A percentile compares a stretch with the other conserved stretches of the same genome.
These are phyloP conservation scores for Tetracladium setigerum DNA, from an alignment of 495 filamentous ascomycete genomes.

Conservation along the genomic window DNA sequence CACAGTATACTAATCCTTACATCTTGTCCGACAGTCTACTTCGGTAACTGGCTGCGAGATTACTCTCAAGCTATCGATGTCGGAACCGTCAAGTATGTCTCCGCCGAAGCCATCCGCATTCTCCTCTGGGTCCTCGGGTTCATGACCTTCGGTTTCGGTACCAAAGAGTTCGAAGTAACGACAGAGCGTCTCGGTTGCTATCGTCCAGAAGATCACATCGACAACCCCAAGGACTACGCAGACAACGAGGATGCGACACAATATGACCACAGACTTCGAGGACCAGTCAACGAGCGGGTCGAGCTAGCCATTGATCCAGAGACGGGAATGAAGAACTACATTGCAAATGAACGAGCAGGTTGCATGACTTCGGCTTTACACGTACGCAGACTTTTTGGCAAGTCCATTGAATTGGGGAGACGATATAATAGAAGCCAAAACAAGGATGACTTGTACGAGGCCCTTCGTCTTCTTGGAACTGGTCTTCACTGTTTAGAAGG, in stretches of 20 bases:
- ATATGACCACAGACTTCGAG: constrained; percentile 72
- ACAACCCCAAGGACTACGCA: constrained; percentile 71
- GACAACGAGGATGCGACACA: constrained; percentile 76
- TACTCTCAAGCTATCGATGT: constrained; percentile 80
- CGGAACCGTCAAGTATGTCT: constrained; percentile 81
- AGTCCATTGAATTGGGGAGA: constrained; percentile 66
- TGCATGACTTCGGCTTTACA: constrained; percentile 72
- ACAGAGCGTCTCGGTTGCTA: constrained; percentile 86
- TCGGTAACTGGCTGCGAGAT: constrained; percentile 89
- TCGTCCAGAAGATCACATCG: constrained; percentile 91
- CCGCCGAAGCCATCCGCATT: constrained; percentile 81
- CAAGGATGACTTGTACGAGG: constrained; percentile 74
- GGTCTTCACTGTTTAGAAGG: constrained; percentile 78
- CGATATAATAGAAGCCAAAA: constrained; percentile 52
- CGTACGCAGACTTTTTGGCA: constrained; percentile 60
- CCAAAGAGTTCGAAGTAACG: constrained; percentile 95
- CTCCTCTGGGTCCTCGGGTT: constrained; percentile 87
- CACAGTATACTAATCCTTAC: too few relatives aligned
- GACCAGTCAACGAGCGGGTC: constrained; percentile 67
- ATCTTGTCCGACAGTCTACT: too few relatives aligned
- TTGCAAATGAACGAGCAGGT: constrained; percentile 66
- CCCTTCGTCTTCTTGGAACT: constrained; percentile 76
- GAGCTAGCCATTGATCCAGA: constrained; percentile 70
- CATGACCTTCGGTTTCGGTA: constrained; percentile 90
- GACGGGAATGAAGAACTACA: constrained; percentile 85